These are phyloP conservation scores for Podospora didyma DNA, from an alignment of 495 filamentous ascomycete genomes.

Conservation along the genomic window DNA sequence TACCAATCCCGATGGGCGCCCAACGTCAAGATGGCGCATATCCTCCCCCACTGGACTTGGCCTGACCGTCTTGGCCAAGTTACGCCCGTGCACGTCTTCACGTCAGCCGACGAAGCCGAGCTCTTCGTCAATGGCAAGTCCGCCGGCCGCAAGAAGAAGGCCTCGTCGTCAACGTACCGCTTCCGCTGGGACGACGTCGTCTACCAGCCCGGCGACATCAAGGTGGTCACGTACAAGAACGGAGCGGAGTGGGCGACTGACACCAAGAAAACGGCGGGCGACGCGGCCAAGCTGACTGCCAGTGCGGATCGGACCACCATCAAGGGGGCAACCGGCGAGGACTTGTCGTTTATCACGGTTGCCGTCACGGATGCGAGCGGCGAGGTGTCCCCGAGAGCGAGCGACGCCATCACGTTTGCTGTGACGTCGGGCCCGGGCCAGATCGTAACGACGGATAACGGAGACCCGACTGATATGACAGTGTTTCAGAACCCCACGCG, in stretches of 20 bases:
- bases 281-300: conserved; percentile 28
- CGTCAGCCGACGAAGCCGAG: conserved; percentile 45
- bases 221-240: conserved; percentile 42
- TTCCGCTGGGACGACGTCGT: conserved; percentile 47
- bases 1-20: conserved; percentile 47
- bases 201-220: conserved; percentile 41
- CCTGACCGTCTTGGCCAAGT: conserved; percentile 39
- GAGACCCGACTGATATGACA: conserved; percentile 41
- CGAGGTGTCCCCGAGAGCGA: conserved; percentile 20
- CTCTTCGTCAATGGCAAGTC: conserved; percentile 49
- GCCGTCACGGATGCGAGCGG: conserved; percentile 35
- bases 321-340: conserved; percentile 33
- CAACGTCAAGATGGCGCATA: conserved; percentile 37
- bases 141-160: conserved; percentile 29
- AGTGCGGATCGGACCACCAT: conserved; percentile 37
- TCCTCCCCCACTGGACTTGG: conserved; percentile 53
- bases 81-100: conserved; percentile 49
- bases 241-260: conserved; percentile 40
- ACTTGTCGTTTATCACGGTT: conserved; percentile 41
- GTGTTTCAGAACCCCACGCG: conserved; percentile 38
- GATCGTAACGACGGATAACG: conserved; percentile 47
- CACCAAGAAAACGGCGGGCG: conserved; percentile 32
- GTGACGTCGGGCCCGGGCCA: conserved; percentile 31
- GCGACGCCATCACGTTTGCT: conserved; percentile 39
- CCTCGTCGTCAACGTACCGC: conserved; percentile 31